Base-by-base conservation (phyloP, 495 filamentous ascomycete species). In the Penicillium nucicola region DNA sequence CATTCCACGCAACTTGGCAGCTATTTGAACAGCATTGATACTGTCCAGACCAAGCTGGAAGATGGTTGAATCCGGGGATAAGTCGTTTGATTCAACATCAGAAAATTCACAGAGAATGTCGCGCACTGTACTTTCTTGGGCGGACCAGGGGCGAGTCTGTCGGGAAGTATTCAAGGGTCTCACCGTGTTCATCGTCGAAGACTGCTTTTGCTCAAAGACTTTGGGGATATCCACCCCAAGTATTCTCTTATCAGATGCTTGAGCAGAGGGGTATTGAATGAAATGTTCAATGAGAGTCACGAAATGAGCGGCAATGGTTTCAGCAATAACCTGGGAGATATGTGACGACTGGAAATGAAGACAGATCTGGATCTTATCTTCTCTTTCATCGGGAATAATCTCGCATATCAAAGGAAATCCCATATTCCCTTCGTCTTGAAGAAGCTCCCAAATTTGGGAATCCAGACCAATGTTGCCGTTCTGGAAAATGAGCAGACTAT, bases 401-500 rank as follows among this genome's bases (percentile, higher is more conserved):
- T 91, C 88, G 48, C 81, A 81, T 43, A 90, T 84, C 45, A 90
- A 55, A 9, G 88, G 77, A 68, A 71, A 88, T 69, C 90, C 88
- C 88, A 93, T 93, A 37, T 78, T 71, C 1, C 89, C 87, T 43
- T 78, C 65, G 56, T 95, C 89, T 19, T 78, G 65, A 45, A 80
- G 69, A 20, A 90, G 54, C 5, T 70, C 73, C 89, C 89, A 95
- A 18, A 92, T 64, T 0, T 59, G 51, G 6, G 65, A 18, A 54
- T 89, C 79, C 7, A 91, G 69, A 1, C 62, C 50, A 12, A 67
- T 57, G 1, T 64, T 51, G 0, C 74, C 65, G 20, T 81, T 77
- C 51, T 95, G 89, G 38, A 92, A 69, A 47, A 95, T 77, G 44
- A 95, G 71, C 45, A 93, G 66, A 11, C 85, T 88, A 66, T 93